Percentiles rank a stretch among this genome's conserved stretches.
Evolutionary conservation across 2,329 filamentous ascomycete genomes (phyloP).

Genomic region (Colletotrichum chlorophyti): DNA sequence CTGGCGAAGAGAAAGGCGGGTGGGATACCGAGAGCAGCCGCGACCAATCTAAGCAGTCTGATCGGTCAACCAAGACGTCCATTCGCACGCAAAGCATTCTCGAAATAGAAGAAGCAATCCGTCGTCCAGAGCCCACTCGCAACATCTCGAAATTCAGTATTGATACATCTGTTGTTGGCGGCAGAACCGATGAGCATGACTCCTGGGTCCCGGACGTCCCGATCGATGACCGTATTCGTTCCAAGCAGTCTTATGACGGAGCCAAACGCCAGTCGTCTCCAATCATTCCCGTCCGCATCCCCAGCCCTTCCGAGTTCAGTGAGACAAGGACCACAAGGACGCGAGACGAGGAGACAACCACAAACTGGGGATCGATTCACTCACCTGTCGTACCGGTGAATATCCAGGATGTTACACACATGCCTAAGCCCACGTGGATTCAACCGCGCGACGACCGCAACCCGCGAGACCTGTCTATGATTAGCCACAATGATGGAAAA

Average conservation of each 20-base stretch:
- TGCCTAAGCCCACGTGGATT: constrained; percentile 50
- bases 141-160: constrained; percentile 39
- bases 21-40: constrained; percentile 21
- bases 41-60: constrained; percentile 38
- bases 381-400: constrained; percentile 54
- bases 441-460: constrained; percentile 33
- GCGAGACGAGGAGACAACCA: constrained; percentile 49
- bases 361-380: constrained; percentile 58
- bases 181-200: constrained; percentile 42
- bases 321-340: constrained; percentile 39
- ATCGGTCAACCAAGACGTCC: constrained; percentile 45
- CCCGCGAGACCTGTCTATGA: constrained; percentile 17
- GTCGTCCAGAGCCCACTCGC: constrained; percentile 13
- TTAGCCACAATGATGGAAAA: constrained; percentile 35
- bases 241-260: constrained; percentile 33
- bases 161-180: constrained; percentile 31
- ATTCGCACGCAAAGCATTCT: constrained; percentile 48
- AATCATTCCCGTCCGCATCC: constrained; percentile 50
- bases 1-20: constrained; percentile 30
- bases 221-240: background rate
- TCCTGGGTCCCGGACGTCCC: constrained; percentile 47
- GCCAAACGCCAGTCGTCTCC: constrained; percentile 57
- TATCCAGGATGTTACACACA: constrained; percentile 48
- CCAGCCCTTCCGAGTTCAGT: constrained; percentile 42
- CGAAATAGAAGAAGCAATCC: constrained; percentile 42